Evolutionary conservation across 108 stramenopile species (phyloP).

Genomic region (Bacterosira constricta): DNA sequence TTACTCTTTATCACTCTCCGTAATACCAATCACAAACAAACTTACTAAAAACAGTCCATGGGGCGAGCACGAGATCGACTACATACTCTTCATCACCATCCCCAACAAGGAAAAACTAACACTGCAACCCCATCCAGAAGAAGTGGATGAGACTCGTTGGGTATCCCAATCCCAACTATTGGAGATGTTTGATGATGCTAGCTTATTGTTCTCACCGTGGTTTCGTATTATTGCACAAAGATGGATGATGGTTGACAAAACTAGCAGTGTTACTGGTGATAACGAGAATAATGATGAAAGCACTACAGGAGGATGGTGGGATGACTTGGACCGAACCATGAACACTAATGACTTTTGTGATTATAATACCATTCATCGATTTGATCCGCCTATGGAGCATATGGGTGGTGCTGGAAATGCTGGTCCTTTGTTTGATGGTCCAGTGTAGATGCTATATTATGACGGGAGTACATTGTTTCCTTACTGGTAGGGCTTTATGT

Average conservation of each 20-base stretch:
- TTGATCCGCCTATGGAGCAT: conserved; percentile 88
- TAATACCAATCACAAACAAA: too few relatives aligned
- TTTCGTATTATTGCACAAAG: conserved; percentile 86
- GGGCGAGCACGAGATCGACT: conserved; percentile 99
- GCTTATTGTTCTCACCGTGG: conserved; percentile 90
- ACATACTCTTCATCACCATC: conserved; percentile 87
- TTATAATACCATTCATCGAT: conserved; percentile 71
- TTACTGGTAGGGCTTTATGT: too few relatives aligned
- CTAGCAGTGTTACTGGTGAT: not conserved
- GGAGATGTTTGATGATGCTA: conserved; percentile 71
- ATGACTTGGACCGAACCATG: conserved; percentile 80
- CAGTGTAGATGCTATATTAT: too few relatives aligned
- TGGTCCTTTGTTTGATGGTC: conserved; percentile 63
- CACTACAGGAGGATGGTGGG: conserved; percentile 89
- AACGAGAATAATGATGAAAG: not conserved
- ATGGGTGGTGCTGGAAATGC: conserved; percentile 87
- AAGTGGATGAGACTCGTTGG: conserved; percentile 86
- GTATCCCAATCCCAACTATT: conserved; percentile 63
- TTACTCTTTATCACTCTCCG: too few relatives aligned
- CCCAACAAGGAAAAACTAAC: conserved; percentile 64
- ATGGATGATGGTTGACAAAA: conserved; percentile 63
- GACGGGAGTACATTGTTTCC: too few relatives aligned
- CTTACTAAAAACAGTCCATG: conserved; percentile 70
- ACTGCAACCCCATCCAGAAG: conserved; percentile 88
- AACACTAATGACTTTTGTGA: conserved; percentile 75